A percentile compares a stretch with the other conserved stretches of the same genome.
phyloP scores from a whole-genome alignment of 306 rosid species.

The Vachellia pachyceras region DNA sequence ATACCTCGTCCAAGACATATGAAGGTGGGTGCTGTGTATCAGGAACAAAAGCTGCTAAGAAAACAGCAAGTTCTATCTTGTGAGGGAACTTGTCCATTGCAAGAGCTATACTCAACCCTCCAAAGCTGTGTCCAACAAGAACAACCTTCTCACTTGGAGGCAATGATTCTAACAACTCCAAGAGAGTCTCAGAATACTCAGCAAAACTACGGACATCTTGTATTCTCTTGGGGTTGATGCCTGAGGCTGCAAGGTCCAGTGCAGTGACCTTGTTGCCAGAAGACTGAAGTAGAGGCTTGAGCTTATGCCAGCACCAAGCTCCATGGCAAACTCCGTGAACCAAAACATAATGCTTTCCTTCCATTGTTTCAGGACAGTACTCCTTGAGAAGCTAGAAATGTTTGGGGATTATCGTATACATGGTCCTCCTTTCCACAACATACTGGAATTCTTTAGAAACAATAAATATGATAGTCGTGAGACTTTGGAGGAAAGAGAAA shows the following conservation, averaged over 20 bases:
- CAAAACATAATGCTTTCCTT: conserved; percentile 53
- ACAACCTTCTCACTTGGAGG: conserved; percentile 54
- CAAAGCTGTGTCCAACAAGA: conserved; percentile 79
- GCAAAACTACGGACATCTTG: conserved; percentile 47
- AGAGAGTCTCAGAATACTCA: conserved; percentile 59
- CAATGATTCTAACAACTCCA: conserved; percentile 52
- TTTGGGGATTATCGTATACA: background rate
- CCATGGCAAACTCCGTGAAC: conserved; percentile 85
- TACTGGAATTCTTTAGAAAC: too few relatives aligned
- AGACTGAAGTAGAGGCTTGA: conserved; percentile 58
- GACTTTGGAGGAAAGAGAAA: too few relatives aligned
- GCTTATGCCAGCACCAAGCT: conserved; percentile 82
- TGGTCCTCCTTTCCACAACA: background rate
- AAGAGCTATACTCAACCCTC: conserved; percentile 68
- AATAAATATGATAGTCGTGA: too few relatives aligned
- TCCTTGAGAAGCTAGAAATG: background rate
- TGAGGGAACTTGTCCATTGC: conserved; percentile 71
- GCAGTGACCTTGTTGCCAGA: conserved; percentile 63
- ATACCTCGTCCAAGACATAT: conserved; percentile 27
- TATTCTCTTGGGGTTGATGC: conserved; percentile 49
- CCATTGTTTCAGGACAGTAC: background rate
- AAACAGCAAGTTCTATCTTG: conserved; percentile 59
- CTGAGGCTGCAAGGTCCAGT: conserved; percentile 64
- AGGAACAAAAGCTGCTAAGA: conserved; percentile 66
- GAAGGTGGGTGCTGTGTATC: conserved; percentile 55